phyloP scores from a whole-genome alignment of 139 green algal genomes.

The Medakamo hakoo region DNA sequence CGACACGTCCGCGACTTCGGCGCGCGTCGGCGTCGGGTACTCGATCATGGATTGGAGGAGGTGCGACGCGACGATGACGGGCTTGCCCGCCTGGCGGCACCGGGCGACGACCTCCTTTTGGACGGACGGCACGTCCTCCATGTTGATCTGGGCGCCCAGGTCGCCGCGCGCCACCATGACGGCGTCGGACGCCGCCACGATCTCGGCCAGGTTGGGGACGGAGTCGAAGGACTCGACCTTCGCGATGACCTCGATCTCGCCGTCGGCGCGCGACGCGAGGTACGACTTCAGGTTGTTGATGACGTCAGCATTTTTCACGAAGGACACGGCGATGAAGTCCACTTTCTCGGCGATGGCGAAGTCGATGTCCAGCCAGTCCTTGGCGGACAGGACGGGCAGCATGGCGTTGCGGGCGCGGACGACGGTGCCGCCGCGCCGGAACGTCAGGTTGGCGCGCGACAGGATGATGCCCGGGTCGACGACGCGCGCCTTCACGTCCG shows the following conservation, averaged over 20 bases:
- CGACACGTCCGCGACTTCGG: conserved; percentile 63
- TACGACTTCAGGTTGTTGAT: conserved; percentile 63
- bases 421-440: conserved; percentile 37
- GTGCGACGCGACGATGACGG: conserved; percentile 67
- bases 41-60: conserved; percentile 70
- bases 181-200: conserved; percentile 42
- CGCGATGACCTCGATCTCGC: conserved; percentile 23
- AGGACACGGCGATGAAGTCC: conserved; percentile 63
- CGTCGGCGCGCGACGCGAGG: conserved; percentile 20
- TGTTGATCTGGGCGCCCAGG: conserved; percentile 51
- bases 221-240: conserved; percentile 46
- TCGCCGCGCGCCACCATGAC: conserved; percentile 67
- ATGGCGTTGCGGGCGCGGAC: conserved; percentile 49
- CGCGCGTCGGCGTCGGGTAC: conserved; percentile 58
- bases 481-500: conserved; percentile 40
- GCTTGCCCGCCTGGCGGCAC: conserved; percentile 47
- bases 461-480: conserved; percentile 68
- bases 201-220: conserved; percentile 40
- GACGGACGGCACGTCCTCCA: conserved; percentile 63
- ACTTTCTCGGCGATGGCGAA: conserved; percentile 46
- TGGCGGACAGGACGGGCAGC: conserved; percentile 60
- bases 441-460: conserved; percentile 60
- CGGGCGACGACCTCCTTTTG: conserved; percentile 64
- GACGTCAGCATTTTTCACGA: conserved; percentile 63
- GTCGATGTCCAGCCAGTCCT: conserved; percentile 82